phyloP scores from a whole-genome alignment of 768 basidiomycete species.

The Sporobolomyces pararoseus region DNA sequence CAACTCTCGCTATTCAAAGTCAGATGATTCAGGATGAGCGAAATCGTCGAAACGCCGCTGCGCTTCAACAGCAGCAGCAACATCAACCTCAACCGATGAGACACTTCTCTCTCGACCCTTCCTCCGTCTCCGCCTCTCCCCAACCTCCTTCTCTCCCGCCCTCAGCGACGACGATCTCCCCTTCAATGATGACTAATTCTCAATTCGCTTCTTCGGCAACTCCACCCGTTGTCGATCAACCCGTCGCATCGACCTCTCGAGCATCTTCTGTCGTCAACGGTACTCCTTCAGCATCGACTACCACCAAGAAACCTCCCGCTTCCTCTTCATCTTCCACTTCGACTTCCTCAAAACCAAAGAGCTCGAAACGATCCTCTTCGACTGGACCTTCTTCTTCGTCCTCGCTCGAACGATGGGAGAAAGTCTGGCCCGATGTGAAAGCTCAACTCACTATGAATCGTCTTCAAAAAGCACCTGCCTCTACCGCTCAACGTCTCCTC shows the following conservation, averaged over 20 bases:
- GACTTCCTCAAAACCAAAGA: too few species aligned
- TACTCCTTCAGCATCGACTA: background rate
- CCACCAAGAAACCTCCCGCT: background rate
- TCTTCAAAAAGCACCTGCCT: background rate
- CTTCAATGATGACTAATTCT: constrained; percentile 1
- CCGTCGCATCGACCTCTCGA: constrained; percentile 13
- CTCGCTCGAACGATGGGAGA: background rate
- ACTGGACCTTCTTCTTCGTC: background rate
- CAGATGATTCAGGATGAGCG: constrained; percentile 22
- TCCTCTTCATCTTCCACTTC: background rate
- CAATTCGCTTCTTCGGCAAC: background rate
- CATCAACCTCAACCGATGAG: too few species aligned
- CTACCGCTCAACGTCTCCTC: constrained; percentile 24
- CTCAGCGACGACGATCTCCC: constrained; percentile 20
- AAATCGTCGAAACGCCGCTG: background rate
- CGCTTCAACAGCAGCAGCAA: too few species aligned
- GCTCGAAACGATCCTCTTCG: background rate
- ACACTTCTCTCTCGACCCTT: background rate
- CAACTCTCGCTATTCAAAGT: constrained; percentile 24
- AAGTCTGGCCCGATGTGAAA: constrained; percentile 10
- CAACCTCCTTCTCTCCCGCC: constrained; percentile 11
- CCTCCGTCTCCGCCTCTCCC: background rate
- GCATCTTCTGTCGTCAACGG: background rate
- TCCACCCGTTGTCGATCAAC: background rate
- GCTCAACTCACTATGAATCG: background rate